Evolutionary conservation across 179 eudicot species (phyloP).

Genomic region (Carnegiea gigantea): DNA sequence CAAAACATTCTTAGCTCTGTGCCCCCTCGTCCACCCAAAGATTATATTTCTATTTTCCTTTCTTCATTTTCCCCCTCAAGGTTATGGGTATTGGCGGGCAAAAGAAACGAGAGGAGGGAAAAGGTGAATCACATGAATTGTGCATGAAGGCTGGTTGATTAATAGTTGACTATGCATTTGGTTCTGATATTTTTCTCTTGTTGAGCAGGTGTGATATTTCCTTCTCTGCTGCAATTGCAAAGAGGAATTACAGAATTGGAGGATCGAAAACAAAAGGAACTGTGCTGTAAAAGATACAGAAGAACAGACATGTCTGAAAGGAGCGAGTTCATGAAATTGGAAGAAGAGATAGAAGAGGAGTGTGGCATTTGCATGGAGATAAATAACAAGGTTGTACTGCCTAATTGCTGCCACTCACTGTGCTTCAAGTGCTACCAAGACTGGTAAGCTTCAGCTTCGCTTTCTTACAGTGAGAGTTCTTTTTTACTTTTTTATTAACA

Average conservation of each 20-base stretch:
- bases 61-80: not conserved
- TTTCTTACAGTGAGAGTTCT: not conserved
- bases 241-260: conserved; percentile 46
- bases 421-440: conserved; percentile 49
- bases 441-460: conserved; percentile 40
- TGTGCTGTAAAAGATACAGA: conserved; percentile 36
- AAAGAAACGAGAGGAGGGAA: not conserved
- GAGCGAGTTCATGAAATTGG: conserved; percentile 28
- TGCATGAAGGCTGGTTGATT: not conserved
- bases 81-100: not conserved
- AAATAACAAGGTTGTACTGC: conserved; percentile 37
- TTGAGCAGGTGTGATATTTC: conserved; percentile 42
- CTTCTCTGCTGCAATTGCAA: conserved; percentile 54
- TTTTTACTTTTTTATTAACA: not conserved
- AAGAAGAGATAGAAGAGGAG: conserved; percentile 44
- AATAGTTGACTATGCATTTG: not conserved
- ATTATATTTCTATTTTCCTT: not conserved
- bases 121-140: not conserved
- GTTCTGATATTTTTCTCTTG: not conserved
- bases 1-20: too few relatives aligned
- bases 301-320: conserved; percentile 29
- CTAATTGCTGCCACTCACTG: conserved; percentile 46
- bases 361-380: conserved; percentile 62
- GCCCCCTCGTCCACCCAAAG: too few relatives aligned
- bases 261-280: conserved; percentile 44